Evolutionary conservation across 768 basidiomycete genomes (phyloP).

Genomic region (Boletus edulis): DNA sequence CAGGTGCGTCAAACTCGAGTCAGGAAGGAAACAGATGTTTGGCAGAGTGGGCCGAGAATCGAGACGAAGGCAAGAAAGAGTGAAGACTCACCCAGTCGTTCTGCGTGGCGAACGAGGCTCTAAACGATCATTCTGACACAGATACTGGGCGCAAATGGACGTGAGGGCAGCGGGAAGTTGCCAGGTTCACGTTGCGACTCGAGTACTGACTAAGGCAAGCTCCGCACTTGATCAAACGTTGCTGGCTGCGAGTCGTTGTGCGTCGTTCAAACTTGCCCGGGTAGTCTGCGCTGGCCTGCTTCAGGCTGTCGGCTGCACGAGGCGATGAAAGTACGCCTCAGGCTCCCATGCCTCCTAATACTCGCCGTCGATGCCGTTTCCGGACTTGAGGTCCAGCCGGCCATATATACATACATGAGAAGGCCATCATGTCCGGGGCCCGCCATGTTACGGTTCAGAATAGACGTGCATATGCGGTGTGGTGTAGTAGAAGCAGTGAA

Average conservation of each 20-base stretch:
- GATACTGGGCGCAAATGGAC: constrained; percentile 13
- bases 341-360: constrained; percentile 6
- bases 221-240: constrained; percentile 12
- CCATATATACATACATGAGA: background rate
- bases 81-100: constrained; percentile 17
- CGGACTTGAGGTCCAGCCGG: background rate
- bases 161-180: constrained; percentile 16
- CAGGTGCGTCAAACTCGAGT: background rate
- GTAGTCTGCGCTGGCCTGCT: constrained; percentile 8
- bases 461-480: background rate
- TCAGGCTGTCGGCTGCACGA: constrained; percentile 5
- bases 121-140: constrained; percentile 20
- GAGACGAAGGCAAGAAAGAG: constrained; percentile 1
- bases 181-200: constrained; percentile 14
- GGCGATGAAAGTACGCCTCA: constrained; percentile 1
- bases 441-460: background rate
- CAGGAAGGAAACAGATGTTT: background rate
- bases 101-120: constrained; percentile 14
- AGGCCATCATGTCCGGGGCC: background rate
- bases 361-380: constrained; percentile 10
- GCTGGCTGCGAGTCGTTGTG: constrained; percentile 5
- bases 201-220: constrained; percentile 16
- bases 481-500: background rate
- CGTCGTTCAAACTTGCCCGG: constrained; percentile 2
- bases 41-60: background rate